These are phyloP conservation scores for Elsinoe batatas DNA, from an alignment of 2,329 filamentous ascomycete genomes.

Conservation along the genomic window DNA sequence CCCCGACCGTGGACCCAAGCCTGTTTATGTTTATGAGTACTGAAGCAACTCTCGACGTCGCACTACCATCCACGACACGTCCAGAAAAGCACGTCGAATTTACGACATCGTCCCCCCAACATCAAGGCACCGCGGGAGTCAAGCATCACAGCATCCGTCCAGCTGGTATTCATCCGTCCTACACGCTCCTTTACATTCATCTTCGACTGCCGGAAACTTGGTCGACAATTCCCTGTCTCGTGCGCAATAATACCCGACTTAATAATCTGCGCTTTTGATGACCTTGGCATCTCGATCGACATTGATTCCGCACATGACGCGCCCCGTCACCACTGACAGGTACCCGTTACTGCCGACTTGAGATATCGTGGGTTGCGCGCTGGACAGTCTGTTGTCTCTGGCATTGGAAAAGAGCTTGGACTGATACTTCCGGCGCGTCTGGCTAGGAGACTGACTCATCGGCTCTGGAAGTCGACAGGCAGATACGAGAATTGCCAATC, in stretches of 20 bases:
- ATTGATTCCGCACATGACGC: constrained; percentile 7
- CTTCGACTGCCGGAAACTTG: background rate
- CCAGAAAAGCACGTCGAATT: background rate
- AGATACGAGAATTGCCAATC: background rate
- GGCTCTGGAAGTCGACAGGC: constrained; percentile 1
- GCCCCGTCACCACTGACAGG: background rate
- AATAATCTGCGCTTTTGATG: constrained; percentile 7
- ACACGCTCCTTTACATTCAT: constrained; percentile 8
- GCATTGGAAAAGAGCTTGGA: background rate
- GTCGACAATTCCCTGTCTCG: background rate
- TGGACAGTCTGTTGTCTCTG: background rate
- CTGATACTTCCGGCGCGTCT: background rate
- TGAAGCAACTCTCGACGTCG: background rate
- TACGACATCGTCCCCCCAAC: background rate
- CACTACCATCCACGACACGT: constrained; percentile 4
- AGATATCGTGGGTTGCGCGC: background rate
- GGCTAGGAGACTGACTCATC: background rate
- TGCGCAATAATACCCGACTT: constrained; percentile 8
- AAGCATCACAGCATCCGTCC: background rate
- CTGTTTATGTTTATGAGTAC: constrained; percentile 12
- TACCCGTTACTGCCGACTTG: background rate
- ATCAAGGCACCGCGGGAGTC: background rate
- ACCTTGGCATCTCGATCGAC: constrained; percentile 5
- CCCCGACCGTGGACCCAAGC: background rate
- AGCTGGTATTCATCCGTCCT: background rate